Evolutionary conservation across 805 yeast genomes (phyloP).

Genomic region (Candida chauliodis): DNA sequence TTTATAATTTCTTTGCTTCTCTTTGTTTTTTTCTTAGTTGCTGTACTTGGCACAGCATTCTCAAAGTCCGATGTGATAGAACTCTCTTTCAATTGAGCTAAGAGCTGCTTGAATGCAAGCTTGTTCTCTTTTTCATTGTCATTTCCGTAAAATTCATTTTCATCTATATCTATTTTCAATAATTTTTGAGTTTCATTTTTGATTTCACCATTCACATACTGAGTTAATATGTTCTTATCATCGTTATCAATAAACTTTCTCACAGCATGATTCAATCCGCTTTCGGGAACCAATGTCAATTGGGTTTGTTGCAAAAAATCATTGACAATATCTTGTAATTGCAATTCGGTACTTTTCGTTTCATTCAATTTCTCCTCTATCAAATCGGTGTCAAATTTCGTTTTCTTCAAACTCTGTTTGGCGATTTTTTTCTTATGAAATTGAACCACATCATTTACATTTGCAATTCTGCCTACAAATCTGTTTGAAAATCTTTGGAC

Average conservation of each 20-base stretch:
- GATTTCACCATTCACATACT: conserved; percentile 57
- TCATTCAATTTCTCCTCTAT: conserved; percentile 13
- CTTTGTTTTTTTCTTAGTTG: not conserved
- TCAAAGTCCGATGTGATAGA: not conserved
- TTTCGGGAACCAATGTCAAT: conserved; percentile 67
- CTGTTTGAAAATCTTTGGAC: conserved; percentile 84
- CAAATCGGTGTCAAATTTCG: conserved; percentile 14
- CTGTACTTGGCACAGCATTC: not conserved
- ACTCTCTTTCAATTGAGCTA: conserved; percentile 35
- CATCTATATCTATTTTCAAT: conserved; percentile 39
- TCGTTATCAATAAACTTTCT: conserved; percentile 75
- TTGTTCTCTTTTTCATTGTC: conserved; percentile 25
- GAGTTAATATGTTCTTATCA: conserved; percentile 67
- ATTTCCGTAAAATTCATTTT: conserved; percentile 27
- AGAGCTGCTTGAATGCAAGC: conserved; percentile 40
- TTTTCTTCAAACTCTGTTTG: conserved; percentile 2
- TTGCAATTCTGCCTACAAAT: conserved; percentile 89
- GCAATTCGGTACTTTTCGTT: conserved; percentile 29
- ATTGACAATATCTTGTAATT: conserved; percentile 61
- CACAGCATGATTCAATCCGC: conserved; percentile 71
- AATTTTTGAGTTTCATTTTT: conserved; percentile 49
- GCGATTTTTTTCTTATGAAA: conserved; percentile 52
- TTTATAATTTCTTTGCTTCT: conserved; percentile 2
- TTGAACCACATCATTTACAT: conserved; percentile 79
- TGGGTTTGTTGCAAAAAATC: conserved; percentile 60